Base-by-base conservation (phyloP, 2,329 filamentous ascomycete genomes). In the Xylaria digitata region DNA sequence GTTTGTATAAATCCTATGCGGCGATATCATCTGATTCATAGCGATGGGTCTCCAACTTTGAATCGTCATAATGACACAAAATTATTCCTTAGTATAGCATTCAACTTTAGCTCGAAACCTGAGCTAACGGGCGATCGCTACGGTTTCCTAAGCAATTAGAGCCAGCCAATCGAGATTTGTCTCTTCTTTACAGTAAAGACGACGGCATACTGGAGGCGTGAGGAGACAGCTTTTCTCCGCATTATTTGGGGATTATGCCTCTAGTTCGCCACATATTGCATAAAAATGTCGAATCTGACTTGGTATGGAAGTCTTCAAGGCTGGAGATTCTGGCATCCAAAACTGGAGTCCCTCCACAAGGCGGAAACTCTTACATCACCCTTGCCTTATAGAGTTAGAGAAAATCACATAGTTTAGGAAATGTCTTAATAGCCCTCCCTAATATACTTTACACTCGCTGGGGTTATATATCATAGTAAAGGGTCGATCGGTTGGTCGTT, bases 51-150 rank as follows among this genome's bases (percentile, higher is more conserved):
- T 34, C 63, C 58, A 26, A 45, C 13, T 64, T 48, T 34, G 26
- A 21, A 46, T 55, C 65, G 55, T 67, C 60, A 67, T 53, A 11
- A 67, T 67, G 65, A 67, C 56, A 60, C 53, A 49, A 56, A 19
- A 19, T 49, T 23, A 30, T 42, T 55, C 19, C 48, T 43, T 40
- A 46, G 32, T 19, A 26, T 42, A 45, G 17, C 48, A 37, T 53
- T 17, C 45, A 15, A 54, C 37, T 45, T 60, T 15, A 50, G 19
- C 21, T 56, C 88, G 94, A 64, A 37, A 6, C 17, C 17, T 19
- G 8, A 30, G 32, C 7, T 17, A 56, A 42, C 2, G 46, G 37
- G 21, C 21, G 50, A 21, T 45, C 23, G 7, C 32, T 43, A 26
- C 17, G 21, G 34, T 30, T 50, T 8, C 15, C 9, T 49, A 30